Conservation (phyloP, 768 basidiomycete species). For the Lyophyllum decastes region DNA sequence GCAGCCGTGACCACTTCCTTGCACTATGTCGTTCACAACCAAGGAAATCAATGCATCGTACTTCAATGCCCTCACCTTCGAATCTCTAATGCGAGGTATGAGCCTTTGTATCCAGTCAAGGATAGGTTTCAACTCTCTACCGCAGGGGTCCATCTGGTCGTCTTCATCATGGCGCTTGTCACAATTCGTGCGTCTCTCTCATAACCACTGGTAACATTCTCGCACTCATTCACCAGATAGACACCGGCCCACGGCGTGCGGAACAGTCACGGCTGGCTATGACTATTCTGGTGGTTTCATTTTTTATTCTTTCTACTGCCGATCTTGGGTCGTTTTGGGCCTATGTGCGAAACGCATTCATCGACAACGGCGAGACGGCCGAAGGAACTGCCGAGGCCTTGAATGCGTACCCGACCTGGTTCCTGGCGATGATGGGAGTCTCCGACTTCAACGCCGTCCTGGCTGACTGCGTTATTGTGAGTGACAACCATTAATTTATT, state of each 20-base stretch:
- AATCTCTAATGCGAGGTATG: constrained; percentile 15
- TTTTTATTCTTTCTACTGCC: constrained; percentile 12
- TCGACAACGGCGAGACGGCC: constrained; percentile 8
- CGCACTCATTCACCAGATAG: neutral
- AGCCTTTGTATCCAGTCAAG: neutral
- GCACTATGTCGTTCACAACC: neutral
- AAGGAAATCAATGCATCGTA: constrained; percentile 12
- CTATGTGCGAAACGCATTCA: constrained; percentile 14
- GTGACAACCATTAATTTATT: neutral
- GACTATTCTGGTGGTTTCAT: constrained; percentile 7
- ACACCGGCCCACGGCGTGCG: constrained; percentile 1
- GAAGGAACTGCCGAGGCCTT: constrained; percentile 5
- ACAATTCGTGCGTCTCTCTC: constrained; percentile 7
- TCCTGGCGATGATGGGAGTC: constrained; percentile 3
- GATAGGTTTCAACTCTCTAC: neutral
- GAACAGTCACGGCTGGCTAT: constrained; percentile 2
- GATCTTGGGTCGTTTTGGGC: constrained; percentile 15
- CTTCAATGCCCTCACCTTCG: constrained; percentile 12
- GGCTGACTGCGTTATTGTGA: constrained; percentile 12
- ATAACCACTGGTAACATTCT: neutral
- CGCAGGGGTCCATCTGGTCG: constrained; percentile 12
- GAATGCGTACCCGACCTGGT: constrained; percentile 12
- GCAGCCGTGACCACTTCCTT: too few species aligned
- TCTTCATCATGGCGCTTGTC: constrained; percentile 5
- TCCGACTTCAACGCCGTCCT: constrained; percentile 12